These are phyloP conservation scores for Wickerhamiella shivajii DNA, from an alignment of 805 yeast genomes.

Conservation along the genomic window DNA sequence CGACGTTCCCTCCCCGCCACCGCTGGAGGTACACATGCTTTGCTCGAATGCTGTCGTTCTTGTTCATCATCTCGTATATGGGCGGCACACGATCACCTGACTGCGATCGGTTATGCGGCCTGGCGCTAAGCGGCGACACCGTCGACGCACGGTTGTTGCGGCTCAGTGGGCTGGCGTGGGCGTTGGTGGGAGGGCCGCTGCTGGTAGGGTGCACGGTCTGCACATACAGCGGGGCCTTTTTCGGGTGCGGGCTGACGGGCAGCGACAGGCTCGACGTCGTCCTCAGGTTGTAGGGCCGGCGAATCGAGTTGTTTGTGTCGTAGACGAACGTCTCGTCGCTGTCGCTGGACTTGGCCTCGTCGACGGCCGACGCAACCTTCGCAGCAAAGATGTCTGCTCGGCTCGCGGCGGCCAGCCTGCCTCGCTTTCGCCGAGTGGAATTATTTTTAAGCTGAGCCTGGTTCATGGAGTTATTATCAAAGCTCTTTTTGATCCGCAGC, in stretches of 20 bases:
- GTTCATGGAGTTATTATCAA: slow-evolving; percentile 15
- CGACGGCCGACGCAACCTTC: slow-evolving; percentile 83
- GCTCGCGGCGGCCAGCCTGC: slow-evolving; percentile 33
- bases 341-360: slow-evolving; percentile 66
- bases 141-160: too few species aligned
- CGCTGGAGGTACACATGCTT: slow-evolving; percentile 18
- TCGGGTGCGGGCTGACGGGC: slow-evolving; percentile 7
- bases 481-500: slow-evolving; percentile 19
- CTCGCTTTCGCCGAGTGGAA: slow-evolving; percentile 28
- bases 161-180: slow-evolving; percentile 4
- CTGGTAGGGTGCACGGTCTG: slow-evolving; percentile 2
- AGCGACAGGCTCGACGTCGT: slow-evolving; percentile 13
- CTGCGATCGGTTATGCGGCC: too few species aligned
- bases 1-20: slow-evolving; percentile 29
- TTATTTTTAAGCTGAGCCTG: not conserved
- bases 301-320: slow-evolving; percentile 32
- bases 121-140: too few species aligned
- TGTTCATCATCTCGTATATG: not conserved
- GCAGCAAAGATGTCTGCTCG: slow-evolving; percentile 93
- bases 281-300: slow-evolving; percentile 16
- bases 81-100: slow-evolving; percentile 5
- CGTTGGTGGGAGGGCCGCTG: slow-evolving; percentile 2
- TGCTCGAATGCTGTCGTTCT: slow-evolving; percentile 17
- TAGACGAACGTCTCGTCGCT: slow-evolving; percentile 95
- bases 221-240: slow-evolving; percentile 3